Base-by-base conservation (phyloP, 495 filamentous ascomycete genomes). In the Thermothielavioides terrestris region DNA sequence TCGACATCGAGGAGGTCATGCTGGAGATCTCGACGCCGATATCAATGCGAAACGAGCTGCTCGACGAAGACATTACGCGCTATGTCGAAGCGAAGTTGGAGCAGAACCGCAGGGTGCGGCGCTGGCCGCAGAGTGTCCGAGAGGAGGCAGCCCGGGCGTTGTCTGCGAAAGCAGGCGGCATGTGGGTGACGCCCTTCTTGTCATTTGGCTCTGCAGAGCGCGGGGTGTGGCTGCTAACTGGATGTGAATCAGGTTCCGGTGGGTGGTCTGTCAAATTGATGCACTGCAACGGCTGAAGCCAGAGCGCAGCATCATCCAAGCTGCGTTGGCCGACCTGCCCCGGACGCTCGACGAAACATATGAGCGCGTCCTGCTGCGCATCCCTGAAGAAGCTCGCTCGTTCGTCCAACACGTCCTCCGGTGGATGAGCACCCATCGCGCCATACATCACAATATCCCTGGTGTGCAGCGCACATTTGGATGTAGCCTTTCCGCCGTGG, bases 1-100 rank as follows among this genome's bases (percentile, higher is more conserved):
- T 41, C 10, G 73, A 75, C 41, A 74, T 76, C 18, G 57, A 59
- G 39, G 34, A 45, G 1, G 15, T 14, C 11, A 37, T 64, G 46
- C 52, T 39, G 11, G 42, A 18, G 3, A 46, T 55, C 21, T 53
- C 53, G 12, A 32, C 28, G 1, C 26, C 45, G 4, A 32, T 59
- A 7, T 55, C 49, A 3, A 59, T 59, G 56, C 15, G 4, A 6
- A 59, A 55, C 30, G 5, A 11, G 2, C 22, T 49, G 0, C 5
- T 59, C 0, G 32, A 38, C 10, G 30, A 46, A 17, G 56, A 53
- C 25, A 53, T 59, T 14, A 22, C 6, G 1, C 6, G 17, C 0
- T 52, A 46, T n/a, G 26, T 46, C 12, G 4, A 20, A 6, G 6
- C 9, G 14, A 30, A 23, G 25, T 25, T 48, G 2, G 12, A 26